Percentiles rank a stretch among this genome's conserved stretches.
Evolutionary conservation across 2,329 filamentous ascomycete species (phyloP).

Genomic region (Saccharata proteae): DNA sequence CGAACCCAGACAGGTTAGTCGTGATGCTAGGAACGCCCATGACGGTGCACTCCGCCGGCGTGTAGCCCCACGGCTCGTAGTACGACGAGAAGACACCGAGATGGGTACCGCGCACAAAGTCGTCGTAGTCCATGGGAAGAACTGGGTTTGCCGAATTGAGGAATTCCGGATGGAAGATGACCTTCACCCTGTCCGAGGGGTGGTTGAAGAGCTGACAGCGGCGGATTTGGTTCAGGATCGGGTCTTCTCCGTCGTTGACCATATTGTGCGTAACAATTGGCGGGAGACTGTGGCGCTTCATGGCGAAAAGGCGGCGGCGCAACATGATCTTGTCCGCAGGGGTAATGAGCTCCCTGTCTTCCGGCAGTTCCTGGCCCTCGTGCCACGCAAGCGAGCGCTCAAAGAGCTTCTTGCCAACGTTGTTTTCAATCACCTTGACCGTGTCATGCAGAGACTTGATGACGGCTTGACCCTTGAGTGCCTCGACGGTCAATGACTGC

Average conservation of each 20-base stretch:
- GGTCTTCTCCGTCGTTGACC: conserved; percentile 86
- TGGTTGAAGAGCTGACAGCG: conserved; percentile 97
- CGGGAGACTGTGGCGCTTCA: conserved; percentile 83
- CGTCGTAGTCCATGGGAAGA: conserved; percentile 90
- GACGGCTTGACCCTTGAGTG: conserved; percentile 90
- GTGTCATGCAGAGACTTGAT: conserved; percentile 94
- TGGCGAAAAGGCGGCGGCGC: conserved; percentile 82
- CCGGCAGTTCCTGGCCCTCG: conserved; percentile 83
- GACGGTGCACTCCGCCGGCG: conserved; percentile 92
- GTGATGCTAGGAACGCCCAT: conserved; percentile 99
- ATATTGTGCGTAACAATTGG: conserved; percentile 99
- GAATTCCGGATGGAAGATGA: conserved; percentile 97
- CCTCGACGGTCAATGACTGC: conserved; percentile 86
- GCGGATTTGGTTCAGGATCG: conserved; percentile 88
- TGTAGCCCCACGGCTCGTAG: conserved; percentile 99
- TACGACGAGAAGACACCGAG: conserved; percentile 93
- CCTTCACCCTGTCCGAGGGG: conserved; percentile 86
- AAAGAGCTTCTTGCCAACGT: conserved; percentile 87
- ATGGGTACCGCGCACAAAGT: conserved; percentile 95
- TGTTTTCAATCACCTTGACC: conserved; percentile 80
- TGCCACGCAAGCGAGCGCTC: conserved; percentile 92
- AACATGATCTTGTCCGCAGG: conserved; percentile 86
- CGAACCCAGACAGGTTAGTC: conserved; percentile 93
- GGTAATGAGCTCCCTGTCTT: conserved; percentile 92
- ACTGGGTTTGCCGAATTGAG: conserved; percentile 92